phyloP scores from a whole-genome alignment of 2,329 filamentous ascomycete species.

The Fusarium tjaetaba region DNA sequence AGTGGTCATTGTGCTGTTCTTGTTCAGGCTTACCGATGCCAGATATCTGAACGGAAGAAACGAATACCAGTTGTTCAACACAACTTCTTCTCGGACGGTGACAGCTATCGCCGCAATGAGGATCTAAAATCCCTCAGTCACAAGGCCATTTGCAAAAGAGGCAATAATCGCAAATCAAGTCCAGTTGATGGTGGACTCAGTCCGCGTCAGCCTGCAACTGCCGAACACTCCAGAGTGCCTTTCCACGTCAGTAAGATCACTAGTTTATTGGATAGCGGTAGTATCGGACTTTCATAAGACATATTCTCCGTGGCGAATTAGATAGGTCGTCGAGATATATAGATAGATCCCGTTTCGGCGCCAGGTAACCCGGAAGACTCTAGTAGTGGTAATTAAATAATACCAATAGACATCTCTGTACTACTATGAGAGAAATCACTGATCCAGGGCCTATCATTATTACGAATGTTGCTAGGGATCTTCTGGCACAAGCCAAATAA shows the following conservation, averaged over 20 bases:
- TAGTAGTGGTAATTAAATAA: not conserved
- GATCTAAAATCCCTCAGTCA: not conserved
- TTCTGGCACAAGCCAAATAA: not conserved
- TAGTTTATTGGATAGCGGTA: not conserved
- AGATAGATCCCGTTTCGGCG: not conserved
- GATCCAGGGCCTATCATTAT: too few relatives aligned
- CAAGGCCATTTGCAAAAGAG: not conserved
- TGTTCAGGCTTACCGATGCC: not conserved
- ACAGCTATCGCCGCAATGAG: not conserved
- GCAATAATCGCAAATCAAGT: not conserved
- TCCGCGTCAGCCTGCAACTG: not conserved
- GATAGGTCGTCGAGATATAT: not conserved
- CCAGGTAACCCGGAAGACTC: not conserved
- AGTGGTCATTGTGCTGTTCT: not conserved
- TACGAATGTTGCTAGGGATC: not conserved
- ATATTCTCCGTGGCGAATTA: not conserved
- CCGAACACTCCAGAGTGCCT: not conserved
- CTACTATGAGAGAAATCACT: not conserved
- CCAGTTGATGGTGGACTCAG: not conserved
- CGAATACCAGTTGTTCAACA: not conserved
- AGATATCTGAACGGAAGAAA: not conserved
- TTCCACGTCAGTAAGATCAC: not conserved
- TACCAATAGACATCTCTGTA: not conserved
- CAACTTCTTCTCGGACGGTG: not conserved
- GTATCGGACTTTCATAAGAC: accelerated